Evolutionary conservation across 768 basidiomycete species (phyloP).

Genomic region (Lyophyllum shimeji): DNA sequence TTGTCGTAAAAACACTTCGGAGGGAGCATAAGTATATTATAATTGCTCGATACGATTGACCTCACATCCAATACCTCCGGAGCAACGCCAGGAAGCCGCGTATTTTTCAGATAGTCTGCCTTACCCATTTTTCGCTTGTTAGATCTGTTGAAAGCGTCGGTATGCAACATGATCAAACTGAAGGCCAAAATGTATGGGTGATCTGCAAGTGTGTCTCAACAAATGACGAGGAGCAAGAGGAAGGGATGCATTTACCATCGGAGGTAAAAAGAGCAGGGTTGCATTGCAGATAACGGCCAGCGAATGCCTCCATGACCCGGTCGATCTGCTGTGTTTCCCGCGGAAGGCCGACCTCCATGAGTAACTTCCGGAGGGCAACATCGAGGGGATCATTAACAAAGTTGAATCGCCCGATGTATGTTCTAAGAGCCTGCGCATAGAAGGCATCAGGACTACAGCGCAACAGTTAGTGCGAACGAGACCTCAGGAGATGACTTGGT

Average conservation of each 20-base stretch:
- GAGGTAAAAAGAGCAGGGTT: constrained; percentile 80
- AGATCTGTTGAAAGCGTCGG: constrained; percentile 96
- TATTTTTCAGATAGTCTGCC: constrained; percentile 91
- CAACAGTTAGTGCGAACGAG: constrained; percentile 5
- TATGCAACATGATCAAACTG: constrained; percentile 98
- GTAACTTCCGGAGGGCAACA: constrained; percentile 82
- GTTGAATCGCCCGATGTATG: constrained; percentile 75
- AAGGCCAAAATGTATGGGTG: constrained; percentile 96
- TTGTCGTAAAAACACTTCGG: constrained; percentile 93
- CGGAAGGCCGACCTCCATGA: constrained; percentile 91
- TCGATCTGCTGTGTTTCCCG: constrained; percentile 99
- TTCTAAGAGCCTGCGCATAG: constrained; percentile 62
- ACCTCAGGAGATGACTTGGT: not conserved
- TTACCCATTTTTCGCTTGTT: constrained; percentile 99
- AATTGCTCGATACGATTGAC: not conserved
- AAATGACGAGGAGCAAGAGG: not conserved
- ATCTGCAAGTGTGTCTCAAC: constrained; percentile 44
- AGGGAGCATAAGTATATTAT: constrained; percentile 1
- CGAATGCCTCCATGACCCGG: constrained; percentile 94
- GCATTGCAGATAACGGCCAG: constrained; percentile 77
- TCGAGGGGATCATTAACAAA: constrained; percentile 85
- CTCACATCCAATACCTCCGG: constrained; percentile 85
- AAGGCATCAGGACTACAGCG: constrained; percentile 65
- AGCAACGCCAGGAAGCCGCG: constrained; percentile 79
- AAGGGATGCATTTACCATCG: constrained; percentile 52